phyloP scores from a whole-genome alignment of 2,329 filamentous ascomycete species.

The Penicillium sp. region DNA sequence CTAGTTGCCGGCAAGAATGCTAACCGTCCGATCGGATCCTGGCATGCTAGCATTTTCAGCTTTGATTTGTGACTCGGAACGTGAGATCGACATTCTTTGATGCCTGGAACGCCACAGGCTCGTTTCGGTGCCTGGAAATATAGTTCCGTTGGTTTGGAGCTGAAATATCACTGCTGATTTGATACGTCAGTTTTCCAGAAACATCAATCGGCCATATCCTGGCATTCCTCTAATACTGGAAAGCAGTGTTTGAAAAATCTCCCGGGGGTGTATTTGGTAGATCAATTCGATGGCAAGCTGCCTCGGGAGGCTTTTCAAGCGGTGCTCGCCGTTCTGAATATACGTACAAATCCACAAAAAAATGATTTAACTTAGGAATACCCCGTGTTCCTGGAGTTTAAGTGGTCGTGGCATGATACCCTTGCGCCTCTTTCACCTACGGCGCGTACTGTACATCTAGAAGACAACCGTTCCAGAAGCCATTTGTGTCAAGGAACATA shows the following conservation, averaged over 20 bases:
- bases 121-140: neutral
- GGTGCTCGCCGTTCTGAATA: too few relatives aligned
- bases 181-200: neutral
- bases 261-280: neutral
- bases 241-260: neutral
- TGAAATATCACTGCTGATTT: neutral
- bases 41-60: neutral
- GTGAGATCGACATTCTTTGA: slow-evolving; percentile 3
- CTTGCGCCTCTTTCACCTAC: too few relatives aligned
- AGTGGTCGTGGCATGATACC: too few relatives aligned
- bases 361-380: too few relatives aligned
- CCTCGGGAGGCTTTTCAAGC: too few relatives aligned
- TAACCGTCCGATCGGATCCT: slow-evolving; percentile 16
- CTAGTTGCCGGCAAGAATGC: slow-evolving; percentile 15
- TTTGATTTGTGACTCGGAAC: neutral
- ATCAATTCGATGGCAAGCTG: too few relatives aligned
- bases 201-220: neutral
- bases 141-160: neutral
- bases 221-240: neutral
- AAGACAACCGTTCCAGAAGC: too few relatives aligned
- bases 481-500: too few relatives aligned
- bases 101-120: slow-evolving; percentile 5
- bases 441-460: too few relatives aligned
- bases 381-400: too few relatives aligned
- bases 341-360: too few relatives aligned